Evolutionary conservation across 2,329 filamentous ascomycete species (phyloP), one percentile per base, ranked within the genome.

Genomic region (Colletotrichum tropicicola): DNA sequence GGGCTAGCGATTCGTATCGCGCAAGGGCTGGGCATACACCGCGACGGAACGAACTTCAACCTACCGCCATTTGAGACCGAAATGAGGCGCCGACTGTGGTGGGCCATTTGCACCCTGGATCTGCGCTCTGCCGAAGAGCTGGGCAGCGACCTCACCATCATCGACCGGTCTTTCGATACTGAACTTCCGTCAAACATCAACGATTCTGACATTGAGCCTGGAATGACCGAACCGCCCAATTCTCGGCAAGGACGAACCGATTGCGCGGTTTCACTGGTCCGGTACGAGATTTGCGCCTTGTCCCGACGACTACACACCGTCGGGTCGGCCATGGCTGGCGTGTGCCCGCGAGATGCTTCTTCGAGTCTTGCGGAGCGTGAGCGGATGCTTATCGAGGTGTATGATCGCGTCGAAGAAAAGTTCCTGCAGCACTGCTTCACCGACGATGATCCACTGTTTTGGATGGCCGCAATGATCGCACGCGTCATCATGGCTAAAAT

Each of bases 401-500:
- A 86, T 62, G 79, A 81, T 30, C 80, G 79, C n/a, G 77, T 89
- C 13, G 85, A 89, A 68, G 75, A 82, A 39, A 83, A 82, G 57
- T 88, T 88, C 68, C 76, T 89, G 19, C 77, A 77, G 37, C 79
- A 88, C 60, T 67, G 59, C 8, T 44, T 59, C 3, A 83, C 83
- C 54, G 80, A 83, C 71, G 74, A 79, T 17, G 75, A 86, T 47
- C 82, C 85, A 0, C 78, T 92, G 1, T 89, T 89, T 67, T 92
- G 90, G 89, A 86, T 91, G 25, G 86, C 86, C 7, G 89, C 87
- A 4, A 91, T 91, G 27, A 83, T 92, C 23, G 85, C 88, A 3
- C 87, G 91, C 9, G 82, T 95, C 30, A 88, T 94, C 67, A 87
- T 94, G 78, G 89, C 89, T 55, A 95, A 94, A 77, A 88, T 94